A percentile compares a stretch with the other conserved stretches of the same genome.
Evolutionary conservation across 179 eudicot genomes (phyloP).

Genomic region (Gypsophila paniculata): DNA sequence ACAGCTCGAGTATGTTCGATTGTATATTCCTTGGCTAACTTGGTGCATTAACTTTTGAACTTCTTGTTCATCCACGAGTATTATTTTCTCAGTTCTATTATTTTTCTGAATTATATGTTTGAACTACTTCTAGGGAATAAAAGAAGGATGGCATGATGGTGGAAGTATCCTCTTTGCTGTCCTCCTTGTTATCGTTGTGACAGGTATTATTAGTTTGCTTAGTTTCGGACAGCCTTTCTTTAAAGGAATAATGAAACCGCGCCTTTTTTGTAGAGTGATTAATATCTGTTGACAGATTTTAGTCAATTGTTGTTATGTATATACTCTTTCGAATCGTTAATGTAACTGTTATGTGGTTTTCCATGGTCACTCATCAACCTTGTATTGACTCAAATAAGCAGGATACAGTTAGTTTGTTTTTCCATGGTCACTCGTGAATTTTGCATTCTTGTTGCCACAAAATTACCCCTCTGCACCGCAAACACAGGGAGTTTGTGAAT

Average conservation of each 20-base stretch:
- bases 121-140: constrained; percentile 50
- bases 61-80: not conserved
- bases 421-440: too few species aligned
- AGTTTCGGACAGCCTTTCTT: not conserved
- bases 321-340: not conserved
- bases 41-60: not conserved
- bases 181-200: constrained; percentile 67
- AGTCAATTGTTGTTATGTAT: not conserved
- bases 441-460: too few species aligned
- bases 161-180: constrained; percentile 95
- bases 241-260: not conserved
- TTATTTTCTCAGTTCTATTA: not conserved
- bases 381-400: too few species aligned
- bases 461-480: too few species aligned
- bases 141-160: constrained; percentile 98
- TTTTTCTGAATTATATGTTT: not conserved
- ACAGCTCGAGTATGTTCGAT: not conserved
- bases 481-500: too few species aligned
- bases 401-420: too few species aligned
- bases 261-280: not conserved
- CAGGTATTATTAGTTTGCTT: constrained; percentile 48
- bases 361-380: not conserved
- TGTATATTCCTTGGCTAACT: not conserved
- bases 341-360: not conserved
- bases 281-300: not conserved